Evolutionary conservation across 2,329 filamentous ascomycete genomes (phyloP).

Genomic region (Colletotrichum sp.): DNA sequence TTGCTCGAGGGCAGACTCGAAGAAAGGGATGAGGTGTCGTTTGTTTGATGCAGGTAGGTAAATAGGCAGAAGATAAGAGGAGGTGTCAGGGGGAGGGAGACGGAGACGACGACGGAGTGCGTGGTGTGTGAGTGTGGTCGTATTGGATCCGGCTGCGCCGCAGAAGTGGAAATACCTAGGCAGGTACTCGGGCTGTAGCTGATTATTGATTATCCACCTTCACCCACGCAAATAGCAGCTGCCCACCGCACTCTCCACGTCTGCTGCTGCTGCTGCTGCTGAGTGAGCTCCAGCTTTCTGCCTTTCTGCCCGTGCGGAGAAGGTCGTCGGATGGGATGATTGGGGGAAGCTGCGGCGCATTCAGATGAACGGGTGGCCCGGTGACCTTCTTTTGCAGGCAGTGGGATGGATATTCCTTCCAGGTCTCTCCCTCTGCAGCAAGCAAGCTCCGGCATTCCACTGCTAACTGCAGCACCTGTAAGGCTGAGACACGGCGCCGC

Average conservation of each 20-base stretch:
- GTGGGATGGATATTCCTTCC: not conserved
- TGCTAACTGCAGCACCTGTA: not conserved
- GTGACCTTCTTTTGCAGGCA: not conserved
- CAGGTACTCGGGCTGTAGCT: not conserved
- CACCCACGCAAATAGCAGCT: not conserved
- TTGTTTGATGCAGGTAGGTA: not conserved
- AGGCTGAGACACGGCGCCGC: not conserved
- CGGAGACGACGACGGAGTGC: not conserved
- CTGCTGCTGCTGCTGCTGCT: not conserved
- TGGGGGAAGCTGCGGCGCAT: not conserved
- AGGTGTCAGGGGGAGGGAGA: not conserved
- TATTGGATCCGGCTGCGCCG: not conserved
- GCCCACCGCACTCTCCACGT: not conserved
- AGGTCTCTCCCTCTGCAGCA: not conserved
- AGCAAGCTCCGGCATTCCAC: not conserved
- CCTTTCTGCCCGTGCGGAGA: not conserved
- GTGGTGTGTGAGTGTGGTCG: not conserved
- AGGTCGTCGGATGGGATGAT: not conserved
- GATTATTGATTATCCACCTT: not conserved
- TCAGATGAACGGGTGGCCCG: slow-evolving; percentile 11
- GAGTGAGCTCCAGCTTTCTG: not conserved
- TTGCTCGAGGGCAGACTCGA: not conserved
- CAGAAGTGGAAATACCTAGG: not conserved
- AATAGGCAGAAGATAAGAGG: not conserved
- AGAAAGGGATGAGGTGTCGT: not conserved